Base-by-base conservation (phyloP, 345 rosid genomes). In the Erodium maritimum region DNA sequence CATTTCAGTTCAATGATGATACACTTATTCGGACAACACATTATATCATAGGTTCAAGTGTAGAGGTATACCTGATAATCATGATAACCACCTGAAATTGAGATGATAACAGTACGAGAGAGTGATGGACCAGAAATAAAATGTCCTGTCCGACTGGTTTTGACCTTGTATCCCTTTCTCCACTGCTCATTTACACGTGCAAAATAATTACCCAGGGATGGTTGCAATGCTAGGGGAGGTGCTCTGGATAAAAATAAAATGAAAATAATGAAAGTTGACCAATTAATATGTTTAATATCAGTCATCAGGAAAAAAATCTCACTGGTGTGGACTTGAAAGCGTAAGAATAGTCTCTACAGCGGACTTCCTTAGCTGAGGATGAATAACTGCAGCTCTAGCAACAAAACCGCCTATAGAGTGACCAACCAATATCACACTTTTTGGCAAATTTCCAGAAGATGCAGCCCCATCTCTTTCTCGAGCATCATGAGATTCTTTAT, bases 381-480 rank as follows among this genome's bases (percentile, higher is more conserved):
- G 97, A 65, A 87, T 69, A 5, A 82, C 75, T 64, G 95, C 97
- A 66, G 99, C 97, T 83, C 99, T 85, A 65, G 99, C 96, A 73
- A 93, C 96, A 77, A 93, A 89, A 61, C 99, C 99, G 71, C 99
- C 99, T 91, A 93, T 87, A 58, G 99, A 93, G 73, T 93, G 99
- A 54, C 96, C 99, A 72, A 93, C 88, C 80, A 93, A 76, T 67
- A 93, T 87, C 64, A 93, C 97, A 79, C 75, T 85, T 61, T 67
- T 75, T 25, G 99, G 99, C 78, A 83, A 66, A 58, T 60, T 80
- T 65, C 80, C 79, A 56, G 86, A 79, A 21, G 69, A 60, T 34
- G 91, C 91, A 50, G 86, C 86, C 58, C 95, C 87, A 70, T 89
- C 96, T 63, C 68, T 85, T 66, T 77, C 82, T 75, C 84, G 78